Conservation (phyloP, 371 early-diverging fungal species). For the Cladochytrium tenue region DNA sequence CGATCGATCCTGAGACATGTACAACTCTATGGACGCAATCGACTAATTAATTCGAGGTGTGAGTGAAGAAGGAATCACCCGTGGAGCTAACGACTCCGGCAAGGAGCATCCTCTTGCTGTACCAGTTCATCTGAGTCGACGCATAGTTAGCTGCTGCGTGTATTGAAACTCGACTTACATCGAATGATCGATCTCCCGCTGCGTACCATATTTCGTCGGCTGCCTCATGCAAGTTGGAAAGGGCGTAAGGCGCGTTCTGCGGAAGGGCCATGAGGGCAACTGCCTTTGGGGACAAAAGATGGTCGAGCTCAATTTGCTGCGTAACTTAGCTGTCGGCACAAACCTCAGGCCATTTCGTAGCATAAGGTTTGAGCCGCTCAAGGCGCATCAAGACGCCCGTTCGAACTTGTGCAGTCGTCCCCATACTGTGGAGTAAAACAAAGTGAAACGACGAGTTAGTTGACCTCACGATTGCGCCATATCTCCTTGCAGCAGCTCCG, state of each 20-base stretch:
- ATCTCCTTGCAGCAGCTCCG: no score
- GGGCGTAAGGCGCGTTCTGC: slow-evolving; percentile 69
- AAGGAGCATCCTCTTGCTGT: slow-evolving; percentile 76
- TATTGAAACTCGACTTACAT: slow-evolving; percentile 55
- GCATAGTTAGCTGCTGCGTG: no score
- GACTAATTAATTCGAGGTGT: not conserved
- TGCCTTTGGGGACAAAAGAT: no score
- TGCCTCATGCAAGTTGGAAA: slow-evolving; percentile 68
- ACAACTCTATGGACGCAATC: slow-evolving; percentile 61
- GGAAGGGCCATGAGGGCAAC: slow-evolving; percentile 81
- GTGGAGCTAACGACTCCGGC: slow-evolving; percentile 81
- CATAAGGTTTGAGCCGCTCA: slow-evolving; percentile 70
- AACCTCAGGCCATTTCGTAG: slow-evolving; percentile 80
- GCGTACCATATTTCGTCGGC: slow-evolving; percentile 86
- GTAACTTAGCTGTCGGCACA: slow-evolving; percentile 1
- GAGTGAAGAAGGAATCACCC: slow-evolving; percentile 20
- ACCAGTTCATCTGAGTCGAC: slow-evolving; percentile 76
- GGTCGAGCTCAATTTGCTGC: no score
- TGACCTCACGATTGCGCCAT: no score
- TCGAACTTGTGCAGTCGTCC: slow-evolving; percentile 55
- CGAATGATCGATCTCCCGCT: slow-evolving; percentile 82
- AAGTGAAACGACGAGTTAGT: no score
- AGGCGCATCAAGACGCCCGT: slow-evolving; percentile 69
- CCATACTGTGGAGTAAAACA: slow-evolving; percentile 34
- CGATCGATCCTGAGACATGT: slow-evolving; percentile 84